phyloP scores from a whole-genome alignment of 2,329 filamentous ascomycete species.

The Aspergillus ruber region DNA sequence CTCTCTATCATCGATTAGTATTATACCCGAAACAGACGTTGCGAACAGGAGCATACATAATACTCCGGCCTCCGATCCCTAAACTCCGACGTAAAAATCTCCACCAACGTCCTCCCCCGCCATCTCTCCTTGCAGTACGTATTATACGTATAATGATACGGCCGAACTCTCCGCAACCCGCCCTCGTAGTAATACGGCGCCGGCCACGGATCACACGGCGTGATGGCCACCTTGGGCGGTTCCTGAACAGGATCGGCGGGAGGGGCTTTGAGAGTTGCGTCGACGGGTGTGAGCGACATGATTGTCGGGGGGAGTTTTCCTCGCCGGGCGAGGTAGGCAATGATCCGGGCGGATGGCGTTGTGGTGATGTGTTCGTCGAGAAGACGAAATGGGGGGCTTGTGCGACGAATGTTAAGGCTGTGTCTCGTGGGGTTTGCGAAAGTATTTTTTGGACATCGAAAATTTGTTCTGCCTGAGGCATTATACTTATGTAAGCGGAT shows the following conservation, averaged over 20 bases:
- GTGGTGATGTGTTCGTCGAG: constrained; percentile 3
- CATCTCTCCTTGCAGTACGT: constrained; percentile 92
- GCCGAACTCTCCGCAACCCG: constrained; percentile 72
- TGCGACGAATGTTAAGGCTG: background rate
- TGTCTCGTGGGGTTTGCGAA: background rate
- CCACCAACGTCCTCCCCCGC: constrained; percentile 72
- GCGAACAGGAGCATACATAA: constrained; percentile 53
- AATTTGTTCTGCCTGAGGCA: background rate
- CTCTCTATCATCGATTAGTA: constrained; percentile 40
- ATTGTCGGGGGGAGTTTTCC: constrained; percentile 26
- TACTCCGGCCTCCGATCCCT: constrained; percentile 80
- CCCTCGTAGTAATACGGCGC: constrained; percentile 77
- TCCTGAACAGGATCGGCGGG: constrained; percentile 19
- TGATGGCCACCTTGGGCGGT: constrained; percentile 10
- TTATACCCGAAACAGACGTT: background rate
- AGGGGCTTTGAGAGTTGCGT: constrained; percentile 19
- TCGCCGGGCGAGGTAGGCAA: constrained; percentile 34
- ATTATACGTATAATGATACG: constrained; percentile 92
- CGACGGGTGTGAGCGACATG: constrained; percentile 33
- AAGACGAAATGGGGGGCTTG: background rate
- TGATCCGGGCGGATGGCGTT: constrained; percentile 33
- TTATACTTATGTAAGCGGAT: background rate
- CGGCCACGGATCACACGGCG: constrained; percentile 44
- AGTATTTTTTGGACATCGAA: background rate
- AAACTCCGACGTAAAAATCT: constrained; percentile 89